Conservation (phyloP, 1,284 basidiomycete species). For the Volvariella volvacea region DNA sequence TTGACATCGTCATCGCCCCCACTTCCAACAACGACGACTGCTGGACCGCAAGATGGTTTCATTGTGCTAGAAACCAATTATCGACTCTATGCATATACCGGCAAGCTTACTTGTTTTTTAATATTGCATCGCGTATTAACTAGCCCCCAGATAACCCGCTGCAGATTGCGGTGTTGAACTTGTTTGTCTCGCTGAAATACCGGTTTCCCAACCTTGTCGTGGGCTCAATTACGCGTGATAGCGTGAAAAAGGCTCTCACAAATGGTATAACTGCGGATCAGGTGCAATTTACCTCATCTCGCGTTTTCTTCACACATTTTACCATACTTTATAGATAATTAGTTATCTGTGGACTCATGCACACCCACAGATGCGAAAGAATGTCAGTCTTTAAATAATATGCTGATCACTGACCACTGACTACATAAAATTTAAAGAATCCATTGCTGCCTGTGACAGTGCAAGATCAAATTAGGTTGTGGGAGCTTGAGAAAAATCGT, state of each 20-base stretch:
- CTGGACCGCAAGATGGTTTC: constrained; percentile 75
- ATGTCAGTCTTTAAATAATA: constrained; percentile 51
- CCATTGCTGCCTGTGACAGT: constrained; percentile 92
- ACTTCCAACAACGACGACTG: constrained; percentile 55
- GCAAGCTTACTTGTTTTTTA: constrained; percentile 36
- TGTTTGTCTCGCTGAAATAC: constrained; percentile 90
- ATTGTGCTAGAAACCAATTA: constrained; percentile 99
- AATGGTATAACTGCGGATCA: constrained; percentile 98
- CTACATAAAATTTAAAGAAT: constrained; percentile 43
- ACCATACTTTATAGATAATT: constrained; percentile 65
- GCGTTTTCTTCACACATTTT: constrained; percentile 9
- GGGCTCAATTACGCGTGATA: constrained; percentile 90
- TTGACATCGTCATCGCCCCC: constrained; percentile 79
- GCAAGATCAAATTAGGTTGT: constrained; percentile 95
- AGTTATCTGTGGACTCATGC: constrained; percentile 92
- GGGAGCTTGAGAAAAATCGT: constrained; percentile 96
- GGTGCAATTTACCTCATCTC: constrained; percentile 35
- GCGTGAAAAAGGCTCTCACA: constrained; percentile 87
- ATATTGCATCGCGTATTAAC: constrained; percentile 14
- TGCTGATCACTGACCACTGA: constrained; percentile 12
- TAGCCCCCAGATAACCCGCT: constrained; percentile 75
- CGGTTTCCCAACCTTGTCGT: constrained; percentile 96
- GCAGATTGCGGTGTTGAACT: constrained; percentile 92
- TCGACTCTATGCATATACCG: constrained; percentile 96
- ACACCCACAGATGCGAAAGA: constrained; percentile 96